phyloP scores from a whole-genome alignment of 352 stramenopile species.

The Phytopythium vexans region DNA sequence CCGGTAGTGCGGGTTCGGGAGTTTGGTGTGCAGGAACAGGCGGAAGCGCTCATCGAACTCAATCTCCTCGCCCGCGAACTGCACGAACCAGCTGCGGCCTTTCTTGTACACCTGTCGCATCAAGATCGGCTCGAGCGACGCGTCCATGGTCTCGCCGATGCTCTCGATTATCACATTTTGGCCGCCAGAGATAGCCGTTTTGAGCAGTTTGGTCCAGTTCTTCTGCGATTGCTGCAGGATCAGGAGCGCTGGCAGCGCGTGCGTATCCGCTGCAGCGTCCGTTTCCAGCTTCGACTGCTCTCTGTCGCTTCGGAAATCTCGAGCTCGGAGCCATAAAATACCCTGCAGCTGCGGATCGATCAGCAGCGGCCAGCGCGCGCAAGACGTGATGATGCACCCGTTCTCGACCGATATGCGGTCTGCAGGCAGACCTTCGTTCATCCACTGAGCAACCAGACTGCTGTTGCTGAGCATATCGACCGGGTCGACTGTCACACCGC shows the following conservation, averaged over 20 bases:
- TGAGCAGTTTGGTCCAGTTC: constrained; percentile 71
- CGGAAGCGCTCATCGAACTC: constrained; percentile 88
- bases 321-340: constrained; percentile 79
- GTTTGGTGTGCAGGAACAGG: constrained; percentile 89
- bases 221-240: constrained; percentile 78
- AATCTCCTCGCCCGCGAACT: constrained; percentile 87
- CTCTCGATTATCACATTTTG: constrained; percentile 91
- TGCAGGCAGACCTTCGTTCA: constrained; percentile 89
- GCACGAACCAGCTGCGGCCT: constrained; percentile 85
- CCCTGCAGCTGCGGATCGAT: constrained; percentile 91
- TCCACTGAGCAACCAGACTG: constrained; percentile 85
- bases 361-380: constrained; percentile 84
- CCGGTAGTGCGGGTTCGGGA: constrained; percentile 91
- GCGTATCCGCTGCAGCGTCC: not conserved
- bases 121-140: constrained; percentile 85
- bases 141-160: constrained; percentile 82
- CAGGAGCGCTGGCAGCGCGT: constrained; percentile 32
- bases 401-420: constrained; percentile 93
- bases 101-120: constrained; percentile 88
- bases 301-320: constrained; percentile 31
- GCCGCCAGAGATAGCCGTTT: constrained; percentile 66
- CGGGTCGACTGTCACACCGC: constrained; percentile 58
- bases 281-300: constrained; percentile 5
- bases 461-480: constrained; percentile 85
- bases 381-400: constrained; percentile 89